phyloP scores from a whole-genome alignment of 306 rosid species.

The Abrus precatorius region DNA sequence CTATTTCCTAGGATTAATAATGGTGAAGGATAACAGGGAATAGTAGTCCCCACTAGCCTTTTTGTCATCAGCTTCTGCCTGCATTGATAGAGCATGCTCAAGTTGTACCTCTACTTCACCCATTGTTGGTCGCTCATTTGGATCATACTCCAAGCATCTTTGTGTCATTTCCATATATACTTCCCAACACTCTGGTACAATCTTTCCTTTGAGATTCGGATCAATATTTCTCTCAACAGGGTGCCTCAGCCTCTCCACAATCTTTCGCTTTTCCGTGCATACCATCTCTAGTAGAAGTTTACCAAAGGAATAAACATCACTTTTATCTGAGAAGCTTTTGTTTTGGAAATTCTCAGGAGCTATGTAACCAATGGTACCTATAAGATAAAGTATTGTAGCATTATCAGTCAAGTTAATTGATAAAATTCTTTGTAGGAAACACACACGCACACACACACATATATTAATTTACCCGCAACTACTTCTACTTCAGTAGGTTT shows the following conservation, averaged over 20 bases:
- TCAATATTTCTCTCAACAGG: constrained; percentile 15
- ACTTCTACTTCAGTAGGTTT: neutral
- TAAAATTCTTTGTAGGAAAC: no score
- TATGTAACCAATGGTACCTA: neutral
- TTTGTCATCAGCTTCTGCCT: constrained; percentile 38
- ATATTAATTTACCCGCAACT: neutral
- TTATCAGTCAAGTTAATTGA: no score
- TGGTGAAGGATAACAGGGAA: neutral
- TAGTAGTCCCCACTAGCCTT: neutral
- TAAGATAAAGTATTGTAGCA: neutral
- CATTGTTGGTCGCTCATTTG: constrained; percentile 48
- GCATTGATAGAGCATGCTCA: constrained; percentile 46
- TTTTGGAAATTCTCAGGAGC: neutral
- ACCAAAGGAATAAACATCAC: constrained; percentile 7
- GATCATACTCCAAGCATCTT: neutral
- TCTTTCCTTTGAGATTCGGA: constrained; percentile 40
- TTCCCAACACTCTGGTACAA: constrained; percentile 43
- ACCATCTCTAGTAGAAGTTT: no score
- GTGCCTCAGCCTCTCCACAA: neutral
- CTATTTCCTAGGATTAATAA: no score
- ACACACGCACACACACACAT: no score
- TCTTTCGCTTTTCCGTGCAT: no score
- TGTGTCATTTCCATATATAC: constrained; percentile 18
- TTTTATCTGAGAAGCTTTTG: neutral
- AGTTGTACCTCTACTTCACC: constrained; percentile 53